Base-by-base conservation (phyloP, 352 stramenopile species). In the Aphanomyces cochlioides region DNA sequence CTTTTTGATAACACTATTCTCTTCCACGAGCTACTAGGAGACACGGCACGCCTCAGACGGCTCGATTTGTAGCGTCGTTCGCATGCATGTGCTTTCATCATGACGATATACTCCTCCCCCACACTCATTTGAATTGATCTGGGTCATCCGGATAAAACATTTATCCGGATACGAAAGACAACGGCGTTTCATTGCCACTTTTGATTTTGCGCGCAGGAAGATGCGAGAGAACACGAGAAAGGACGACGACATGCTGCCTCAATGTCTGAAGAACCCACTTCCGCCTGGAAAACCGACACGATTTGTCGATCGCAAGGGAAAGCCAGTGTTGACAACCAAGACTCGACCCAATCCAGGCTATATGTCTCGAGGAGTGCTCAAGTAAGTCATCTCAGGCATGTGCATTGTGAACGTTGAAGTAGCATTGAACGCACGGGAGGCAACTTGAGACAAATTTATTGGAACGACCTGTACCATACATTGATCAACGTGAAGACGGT, bases 381-480 rank as follows among this genome's bases (percentile, higher is more conserved):
- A 70, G 64, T 70, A 70, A 17, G 48, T 37, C 34, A 39, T 69
- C 39, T 6, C 10, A 37, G 34, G 17, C n/a, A 38, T n/a, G 28
- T 37, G 28, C 56, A 45, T 54, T 17, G 48, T 67, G 75, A n/a
- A 21, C 1, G 17, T 37, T 66, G 28, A 28, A 66, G 63, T 74
- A 89, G 78, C 59, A 82, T 91, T 39, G 76, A 79, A 54, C 84
- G 87, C 41, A 84, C 82, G 47, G 85, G 87, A 4, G 87, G 87
- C 15, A 79, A 92, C 56, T 95, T 85, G 87, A 81, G 84, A 19
- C 76, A 82, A 70, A 89, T 93, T 71, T 95, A 95, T 77, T 90
- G 79, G 73, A 79, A 95, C 34, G 87, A 95, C 69, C 74, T 88
- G 36, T 95, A 92, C 80, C 87, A 95, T 74, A 95, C 87, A 54